Conservation (phyloP, 805 yeast genomes). For the Tetrapisispora fleetii region DNA sequence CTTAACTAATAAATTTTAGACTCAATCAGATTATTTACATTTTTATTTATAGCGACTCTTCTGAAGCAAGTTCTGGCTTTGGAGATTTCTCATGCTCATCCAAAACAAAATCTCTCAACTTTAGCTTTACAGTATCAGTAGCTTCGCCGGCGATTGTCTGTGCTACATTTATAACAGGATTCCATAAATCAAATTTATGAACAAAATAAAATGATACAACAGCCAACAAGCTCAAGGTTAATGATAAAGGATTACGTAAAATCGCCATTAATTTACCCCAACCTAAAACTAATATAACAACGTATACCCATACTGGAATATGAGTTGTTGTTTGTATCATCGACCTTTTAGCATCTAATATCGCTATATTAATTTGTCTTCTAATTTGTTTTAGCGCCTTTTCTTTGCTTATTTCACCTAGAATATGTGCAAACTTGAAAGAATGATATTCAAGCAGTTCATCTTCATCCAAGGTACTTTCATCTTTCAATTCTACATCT, state of each 20-base stretch:
- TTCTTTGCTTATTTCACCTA: slow-evolving; percentile 48
- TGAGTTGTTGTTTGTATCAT: slow-evolving; percentile 66
- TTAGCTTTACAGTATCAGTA: slow-evolving; percentile 43
- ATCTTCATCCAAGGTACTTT: slow-evolving; percentile 25
- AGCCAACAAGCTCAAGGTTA: slow-evolving; percentile 47
- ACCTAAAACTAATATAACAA: slow-evolving; percentile 65
- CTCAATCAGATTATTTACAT: not conserved
- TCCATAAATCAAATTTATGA: slow-evolving; percentile 61
- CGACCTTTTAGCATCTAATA: slow-evolving; percentile 82
- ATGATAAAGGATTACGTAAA: slow-evolving; percentile 74
- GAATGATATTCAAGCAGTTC: slow-evolving; percentile 35
- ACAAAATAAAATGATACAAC: slow-evolving; percentile 58
- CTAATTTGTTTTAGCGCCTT: slow-evolving; percentile 51
- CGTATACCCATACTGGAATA: slow-evolving; percentile 76
- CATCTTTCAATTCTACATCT: slow-evolving; percentile 37
- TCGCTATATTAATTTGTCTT: slow-evolving; percentile 68
- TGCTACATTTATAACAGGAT: slow-evolving; percentile 57
- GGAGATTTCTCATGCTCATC: slow-evolving; percentile 35
- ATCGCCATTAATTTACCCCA: slow-evolving; percentile 94
- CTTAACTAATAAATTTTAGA: not conserved
- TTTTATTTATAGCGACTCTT: not conserved
- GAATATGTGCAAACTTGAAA: slow-evolving; percentile 44
- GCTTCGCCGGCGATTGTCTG: slow-evolving; percentile 51
- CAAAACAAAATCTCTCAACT: slow-evolving; percentile 46
- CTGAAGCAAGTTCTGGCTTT: not conserved